Evolutionary conservation across 148 eudicot species (phyloP), one percentile per base, ranked within the genome.

Genomic region (Camellia japonica): DNA sequence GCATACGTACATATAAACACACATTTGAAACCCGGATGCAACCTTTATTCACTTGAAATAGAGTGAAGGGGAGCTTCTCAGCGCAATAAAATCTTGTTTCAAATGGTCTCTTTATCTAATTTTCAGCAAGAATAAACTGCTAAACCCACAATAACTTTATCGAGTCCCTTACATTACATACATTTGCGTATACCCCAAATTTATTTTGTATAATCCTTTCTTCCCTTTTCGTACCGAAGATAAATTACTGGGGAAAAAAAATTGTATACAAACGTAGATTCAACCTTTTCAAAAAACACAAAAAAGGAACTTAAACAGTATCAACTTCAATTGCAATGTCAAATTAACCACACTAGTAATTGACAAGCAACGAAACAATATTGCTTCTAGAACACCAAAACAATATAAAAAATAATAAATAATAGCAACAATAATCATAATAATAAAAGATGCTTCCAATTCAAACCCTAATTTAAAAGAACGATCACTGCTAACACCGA

Each of bases 261-360:
- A 9, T 23, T 11, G 9, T 3, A 73, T 30, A 73, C 13, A 73
- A 23, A 14, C 15, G 6, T 7, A 54, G 75, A 43, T 43, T 6
- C 8, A 72, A 15, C 38, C 38, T 30, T 30, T 30, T 30, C 38
- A 30, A 30, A 30, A 30, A 30, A 30, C 38, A 30, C 38, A 30
- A 30, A 30, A 30, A 30, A 0, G 38, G 38, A 30, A 30, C 38
- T 30, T 49, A 4, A 4, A 55, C 63, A 23, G 42, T 54, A 54
- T 6, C 63, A 16, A 15, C 54, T 13, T 73, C 63, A 73, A 73
- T 16, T 10, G 47, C 30, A 59, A 44, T 11, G 12, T 13, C 38
- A 42, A 74, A 7, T 44, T 71, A 74, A 74, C 65, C 19, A 41
- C 64, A 8, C 77, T 38, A 38, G 18, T n/a, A 54, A 73, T 52